Percentiles rank a stretch among this genome's conserved stretches.
Conservation (phyloP, 1,139 yeast species). For the Spathaspora sp. region DNA sequence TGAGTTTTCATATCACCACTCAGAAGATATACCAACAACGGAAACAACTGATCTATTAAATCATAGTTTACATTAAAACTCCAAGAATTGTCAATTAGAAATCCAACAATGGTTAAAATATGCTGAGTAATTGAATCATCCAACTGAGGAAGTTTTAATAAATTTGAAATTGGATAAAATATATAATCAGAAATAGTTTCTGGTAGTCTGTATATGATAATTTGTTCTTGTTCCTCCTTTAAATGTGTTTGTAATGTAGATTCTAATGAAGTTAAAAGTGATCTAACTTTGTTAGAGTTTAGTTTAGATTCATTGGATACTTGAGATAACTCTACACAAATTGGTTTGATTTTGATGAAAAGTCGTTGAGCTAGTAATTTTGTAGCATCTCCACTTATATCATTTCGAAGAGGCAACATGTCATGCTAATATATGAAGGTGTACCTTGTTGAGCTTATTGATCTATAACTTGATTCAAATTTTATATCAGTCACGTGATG, state of each 20-base stretch:
- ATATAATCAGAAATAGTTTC: constrained; percentile 42
- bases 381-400: constrained; percentile 5
- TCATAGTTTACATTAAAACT: constrained; percentile 22
- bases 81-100: constrained; percentile 34
- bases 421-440: background rate
- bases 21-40: constrained; percentile 30
- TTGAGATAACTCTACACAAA: constrained; percentile 33
- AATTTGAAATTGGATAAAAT: constrained; percentile 39
- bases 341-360: constrained; percentile 31
- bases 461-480: constrained; percentile 2
- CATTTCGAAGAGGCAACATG: background rate
- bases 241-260: constrained; percentile 17
- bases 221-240: constrained; percentile 11
- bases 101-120: constrained; percentile 29
- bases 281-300: constrained; percentile 11
- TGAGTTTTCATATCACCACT: constrained; percentile 9
- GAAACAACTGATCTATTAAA: constrained; percentile 37
- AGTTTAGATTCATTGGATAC: constrained; percentile 17
- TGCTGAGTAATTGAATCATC: constrained; percentile 20
- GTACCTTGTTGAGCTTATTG: background rate
- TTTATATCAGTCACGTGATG: background rate
- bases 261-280: constrained; percentile 14
- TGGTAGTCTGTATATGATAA: constrained; percentile 23
- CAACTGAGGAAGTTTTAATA: constrained; percentile 30
- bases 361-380: constrained; percentile 28